These are phyloP conservation scores for Pneumocystis oryctolagi DNA, from an alignment of 1,139 yeast genomes.

Conservation along the genomic window DNA sequence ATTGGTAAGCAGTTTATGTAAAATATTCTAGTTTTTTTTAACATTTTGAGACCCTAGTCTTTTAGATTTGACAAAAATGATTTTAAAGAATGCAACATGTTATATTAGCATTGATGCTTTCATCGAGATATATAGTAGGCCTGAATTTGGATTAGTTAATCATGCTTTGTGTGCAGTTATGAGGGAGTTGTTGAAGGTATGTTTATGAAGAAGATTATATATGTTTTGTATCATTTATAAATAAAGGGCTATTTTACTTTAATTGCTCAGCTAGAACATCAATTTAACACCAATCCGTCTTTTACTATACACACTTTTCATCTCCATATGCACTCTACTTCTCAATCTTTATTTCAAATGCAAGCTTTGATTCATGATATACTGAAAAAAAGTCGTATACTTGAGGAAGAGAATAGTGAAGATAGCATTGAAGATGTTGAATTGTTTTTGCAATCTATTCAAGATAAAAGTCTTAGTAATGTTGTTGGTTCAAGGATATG, in stretches of 20 bases:
- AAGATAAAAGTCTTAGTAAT: slow-evolving; percentile 17
- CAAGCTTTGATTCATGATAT: slow-evolving; percentile 35
- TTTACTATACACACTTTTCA: slow-evolving; percentile 39
- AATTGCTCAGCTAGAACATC: slow-evolving; percentile 40
- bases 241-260: slow-evolving; percentile 33
- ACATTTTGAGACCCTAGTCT: slow-evolving; percentile 43
- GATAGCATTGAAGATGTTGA: slow-evolving; percentile 22
- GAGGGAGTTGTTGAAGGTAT: slow-evolving; percentile 31
- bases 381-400: slow-evolving; percentile 18
- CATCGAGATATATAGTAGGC: slow-evolving; percentile 40
- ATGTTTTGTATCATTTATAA: not conserved
- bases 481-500: slow-evolving; percentile 17
- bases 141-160: slow-evolving; percentile 51
- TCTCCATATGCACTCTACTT: slow-evolving; percentile 27
- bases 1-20: not conserved
- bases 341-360: slow-evolving; percentile 38
- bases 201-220: not conserved
- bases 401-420: slow-evolving; percentile 14
- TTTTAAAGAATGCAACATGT: slow-evolving; percentile 49
- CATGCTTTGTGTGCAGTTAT: slow-evolving; percentile 59
- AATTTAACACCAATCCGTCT: slow-evolving; percentile 32
- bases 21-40: not conserved
- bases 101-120: slow-evolving; percentile 43
- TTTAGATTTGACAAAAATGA: slow-evolving; percentile 51
- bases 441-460: slow-evolving; percentile 20